phyloP scores from a whole-genome alignment of 441 rosid species.

The Eruca vesicaria region DNA sequence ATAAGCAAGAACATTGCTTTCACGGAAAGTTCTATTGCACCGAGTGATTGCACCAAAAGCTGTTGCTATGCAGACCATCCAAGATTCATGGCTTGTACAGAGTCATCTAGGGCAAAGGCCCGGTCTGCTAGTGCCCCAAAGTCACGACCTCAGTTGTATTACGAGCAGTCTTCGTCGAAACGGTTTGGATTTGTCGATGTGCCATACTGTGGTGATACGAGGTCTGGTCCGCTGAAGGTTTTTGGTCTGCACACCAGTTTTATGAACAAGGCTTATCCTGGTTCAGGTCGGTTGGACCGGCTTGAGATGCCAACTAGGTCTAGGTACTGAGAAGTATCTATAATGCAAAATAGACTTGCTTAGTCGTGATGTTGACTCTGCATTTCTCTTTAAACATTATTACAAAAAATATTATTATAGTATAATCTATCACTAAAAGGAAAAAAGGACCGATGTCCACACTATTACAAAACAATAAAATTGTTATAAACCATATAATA shows the following conservation, averaged over 20 bases:
- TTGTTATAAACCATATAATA: too few relatives aligned
- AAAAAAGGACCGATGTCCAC: too few relatives aligned
- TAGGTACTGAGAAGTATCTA: conserved; percentile 38
- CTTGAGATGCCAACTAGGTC: conserved; percentile 75
- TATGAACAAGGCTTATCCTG: conserved; percentile 76
- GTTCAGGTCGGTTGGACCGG: conserved; percentile 84
- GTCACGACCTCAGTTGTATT: conserved; percentile 53
- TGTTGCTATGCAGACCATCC: conserved; percentile 71
- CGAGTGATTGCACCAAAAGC: conserved; percentile 43
- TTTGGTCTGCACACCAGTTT: conserved; percentile 53
- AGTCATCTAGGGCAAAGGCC: conserved; percentile 76
- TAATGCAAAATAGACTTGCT: conserved; percentile 11
- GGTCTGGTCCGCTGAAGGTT: conserved; percentile 47
- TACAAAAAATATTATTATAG: background rate
- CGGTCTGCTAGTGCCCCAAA: conserved; percentile 83
- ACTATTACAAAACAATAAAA: too few relatives aligned
- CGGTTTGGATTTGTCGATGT: conserved; percentile 45
- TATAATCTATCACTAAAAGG: too few relatives aligned
- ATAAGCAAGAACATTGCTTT: conserved; percentile 62
- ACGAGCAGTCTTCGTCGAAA: conserved; percentile 65
- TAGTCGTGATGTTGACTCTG: background rate
- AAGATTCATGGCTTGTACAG: conserved; percentile 85
- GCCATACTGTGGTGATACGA: conserved; percentile 37
- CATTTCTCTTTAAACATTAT: background rate
- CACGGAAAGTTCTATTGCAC: conserved; percentile 48